A percentile compares a stretch with the other conserved stretches of the same genome.
Conservation (phyloP, 805 yeast genomes). For the Metschnikowia reukaufii region DNA sequence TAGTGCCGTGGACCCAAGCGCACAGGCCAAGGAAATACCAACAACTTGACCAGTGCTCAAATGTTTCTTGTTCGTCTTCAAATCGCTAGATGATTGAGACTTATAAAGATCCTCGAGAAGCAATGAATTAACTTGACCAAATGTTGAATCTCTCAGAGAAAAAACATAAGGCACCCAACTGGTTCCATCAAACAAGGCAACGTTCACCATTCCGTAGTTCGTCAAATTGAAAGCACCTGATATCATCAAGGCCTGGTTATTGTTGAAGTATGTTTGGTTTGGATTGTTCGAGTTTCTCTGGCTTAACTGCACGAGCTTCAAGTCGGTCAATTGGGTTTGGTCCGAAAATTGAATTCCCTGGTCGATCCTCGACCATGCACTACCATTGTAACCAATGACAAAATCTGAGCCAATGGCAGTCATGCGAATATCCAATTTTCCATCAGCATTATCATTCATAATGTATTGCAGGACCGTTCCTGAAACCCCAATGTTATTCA, state of each 20-base stretch:
- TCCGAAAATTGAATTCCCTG: slow-evolving; percentile 27
- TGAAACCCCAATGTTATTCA: slow-evolving; percentile 23
- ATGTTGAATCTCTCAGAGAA: slow-evolving; percentile 26
- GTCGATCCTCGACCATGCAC: slow-evolving; percentile 48
- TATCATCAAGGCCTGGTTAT: slow-evolving; percentile 50
- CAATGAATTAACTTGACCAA: slow-evolving; percentile 34
- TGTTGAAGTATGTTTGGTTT: slow-evolving; percentile 39
- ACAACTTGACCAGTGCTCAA: slow-evolving; percentile 44
- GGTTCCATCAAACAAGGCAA: slow-evolving; percentile 65
- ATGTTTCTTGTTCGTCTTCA: slow-evolving; percentile 17
- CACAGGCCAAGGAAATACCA: slow-evolving; percentile 47
- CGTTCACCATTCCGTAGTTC: slow-evolving; percentile 54
- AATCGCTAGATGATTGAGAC: slow-evolving; percentile 38
- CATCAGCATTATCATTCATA: slow-evolving; percentile 41
- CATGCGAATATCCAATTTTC: slow-evolving; percentile 41
- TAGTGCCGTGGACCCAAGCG: slow-evolving; percentile 42
- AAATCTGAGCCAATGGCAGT: slow-evolving; percentile 36
- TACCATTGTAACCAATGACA: slow-evolving; percentile 46
- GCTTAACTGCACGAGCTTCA: slow-evolving; percentile 42
- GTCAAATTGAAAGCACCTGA: slow-evolving; percentile 55
- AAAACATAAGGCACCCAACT: slow-evolving; percentile 66
- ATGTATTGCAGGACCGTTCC: slow-evolving; percentile 40
- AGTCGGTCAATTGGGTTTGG: slow-evolving; percentile 42
- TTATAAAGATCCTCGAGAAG: slow-evolving; percentile 36
- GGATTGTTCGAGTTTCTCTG: slow-evolving; percentile 29